phyloP scores from a whole-genome alignment of 495 filamentous ascomycete genomes.

The Rostrohypoxylon terebratum region DNA sequence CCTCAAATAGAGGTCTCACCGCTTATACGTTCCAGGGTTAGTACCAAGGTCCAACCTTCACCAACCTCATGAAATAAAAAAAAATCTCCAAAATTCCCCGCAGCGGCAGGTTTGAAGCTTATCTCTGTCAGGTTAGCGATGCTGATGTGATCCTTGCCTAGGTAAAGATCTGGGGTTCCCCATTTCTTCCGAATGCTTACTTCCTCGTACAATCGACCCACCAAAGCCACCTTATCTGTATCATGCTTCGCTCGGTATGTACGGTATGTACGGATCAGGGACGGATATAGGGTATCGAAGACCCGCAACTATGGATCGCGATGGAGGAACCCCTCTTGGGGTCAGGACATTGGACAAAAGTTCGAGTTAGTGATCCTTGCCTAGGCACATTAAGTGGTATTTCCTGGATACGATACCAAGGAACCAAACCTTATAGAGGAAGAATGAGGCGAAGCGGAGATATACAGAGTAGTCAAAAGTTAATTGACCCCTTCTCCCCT shows the following conservation, averaged over 20 bases:
- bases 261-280: neutral
- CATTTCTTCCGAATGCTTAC: neutral
- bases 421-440: neutral
- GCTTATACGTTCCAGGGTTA: neutral
- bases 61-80: neutral
- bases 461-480: neutral
- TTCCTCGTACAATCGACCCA: neutral
- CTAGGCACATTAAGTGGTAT: neutral
- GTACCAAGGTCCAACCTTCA: too few relatives aligned
- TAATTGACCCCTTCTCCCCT: too few relatives aligned
- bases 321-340: slow-evolving; percentile 3
- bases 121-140: slow-evolving; percentile 4
- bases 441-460: neutral
- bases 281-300: neutral
- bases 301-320: neutral
- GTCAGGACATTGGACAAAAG: neutral
- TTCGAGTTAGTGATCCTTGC: neutral
- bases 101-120: slow-evolving; percentile 13
- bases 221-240: neutral
- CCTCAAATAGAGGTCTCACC: neutral
- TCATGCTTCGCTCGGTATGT: neutral
- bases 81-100: slow-evolving; percentile 7
- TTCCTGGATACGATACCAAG: neutral
- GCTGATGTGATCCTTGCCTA: neutral
- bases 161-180: slow-evolving; percentile 4